Evolutionary conservation across 2,329 filamentous ascomycete species (phyloP).

Genomic region (Ophiobolus disseminans): DNA sequence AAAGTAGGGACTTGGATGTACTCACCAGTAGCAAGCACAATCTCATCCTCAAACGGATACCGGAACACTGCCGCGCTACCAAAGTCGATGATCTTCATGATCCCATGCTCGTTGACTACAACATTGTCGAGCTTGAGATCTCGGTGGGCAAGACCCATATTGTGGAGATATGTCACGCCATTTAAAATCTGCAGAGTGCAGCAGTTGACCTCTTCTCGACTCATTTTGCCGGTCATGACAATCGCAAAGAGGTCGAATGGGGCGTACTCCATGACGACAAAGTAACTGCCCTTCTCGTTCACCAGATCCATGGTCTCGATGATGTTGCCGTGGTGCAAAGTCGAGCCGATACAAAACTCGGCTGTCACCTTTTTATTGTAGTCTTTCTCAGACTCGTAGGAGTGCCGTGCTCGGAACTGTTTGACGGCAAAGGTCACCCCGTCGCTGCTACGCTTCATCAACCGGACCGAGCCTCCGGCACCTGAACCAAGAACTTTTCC

Average conservation of each 20-base stretch:
- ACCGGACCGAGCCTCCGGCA: slow-evolving; percentile 88
- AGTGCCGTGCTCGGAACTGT: slow-evolving; percentile 90
- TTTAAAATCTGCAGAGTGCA: slow-evolving; percentile 93
- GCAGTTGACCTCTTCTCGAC: slow-evolving; percentile 86
- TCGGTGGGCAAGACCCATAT: slow-evolving; percentile 91
- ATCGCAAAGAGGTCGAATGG: slow-evolving; percentile 96
- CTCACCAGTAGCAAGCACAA: slow-evolving; percentile 81
- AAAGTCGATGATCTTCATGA: slow-evolving; percentile 99
- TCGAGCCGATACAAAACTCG: slow-evolving; percentile 97
- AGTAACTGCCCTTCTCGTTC: slow-evolving; percentile 93
- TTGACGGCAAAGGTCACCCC: slow-evolving; percentile 96
- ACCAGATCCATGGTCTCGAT: slow-evolving; percentile 98
- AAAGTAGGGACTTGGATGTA: slow-evolving; percentile 6
- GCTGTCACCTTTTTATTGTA: slow-evolving; percentile 98
- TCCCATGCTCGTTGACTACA: slow-evolving; percentile 92
- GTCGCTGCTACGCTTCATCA: slow-evolving; percentile 94
- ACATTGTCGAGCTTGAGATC: slow-evolving; percentile 98
- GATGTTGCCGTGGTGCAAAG: slow-evolving; percentile 95
- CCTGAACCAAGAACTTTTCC: slow-evolving; percentile 93
- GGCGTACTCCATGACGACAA: slow-evolving; percentile 98
- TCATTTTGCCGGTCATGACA: slow-evolving; percentile 99
- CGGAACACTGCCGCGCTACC: slow-evolving; percentile 96
- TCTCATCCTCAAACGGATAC: slow-evolving; percentile 93
- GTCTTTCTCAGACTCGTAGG: slow-evolving; percentile 91
- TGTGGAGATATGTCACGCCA: slow-evolving; percentile 92